A percentile compares a stretch with the other conserved stretches of the same genome.
Conservation (phyloP, 1,284 basidiomycete species). For the Cerioporus squamosus region DNA sequence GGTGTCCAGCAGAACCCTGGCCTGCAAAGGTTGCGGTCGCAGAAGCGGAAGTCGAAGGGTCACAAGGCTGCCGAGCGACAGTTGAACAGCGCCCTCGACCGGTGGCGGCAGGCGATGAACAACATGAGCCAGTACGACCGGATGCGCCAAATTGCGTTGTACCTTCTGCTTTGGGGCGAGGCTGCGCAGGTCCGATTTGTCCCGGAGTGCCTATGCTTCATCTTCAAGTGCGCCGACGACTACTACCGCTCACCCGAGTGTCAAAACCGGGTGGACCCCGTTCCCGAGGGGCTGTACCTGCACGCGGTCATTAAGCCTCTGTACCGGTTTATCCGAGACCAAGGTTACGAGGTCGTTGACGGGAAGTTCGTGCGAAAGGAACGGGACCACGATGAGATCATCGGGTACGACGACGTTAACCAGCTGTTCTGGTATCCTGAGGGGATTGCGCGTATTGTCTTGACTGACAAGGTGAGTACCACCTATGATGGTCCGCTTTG, state of each 20-base stretch:
- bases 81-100: slow-evolving; percentile 83
- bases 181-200: slow-evolving; percentile 98
- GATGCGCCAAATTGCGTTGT: slow-evolving; percentile 95
- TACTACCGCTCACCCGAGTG: slow-evolving; percentile 99
- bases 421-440: slow-evolving; percentile 33
- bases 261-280: slow-evolving; percentile 91
- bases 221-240: slow-evolving; percentile 99
- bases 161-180: slow-evolving; percentile 97
- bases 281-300: slow-evolving; percentile 96
- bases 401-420: slow-evolving; percentile 99
- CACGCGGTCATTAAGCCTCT: slow-evolving; percentile 92
- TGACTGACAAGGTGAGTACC: no score
- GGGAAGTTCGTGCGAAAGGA: slow-evolving; percentile 95
- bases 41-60: slow-evolving; percentile 46
- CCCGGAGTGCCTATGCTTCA: slow-evolving; percentile 97
- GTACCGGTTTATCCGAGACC: slow-evolving; percentile 97
- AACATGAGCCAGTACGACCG: slow-evolving; percentile 99
- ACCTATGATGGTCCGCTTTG: no score
- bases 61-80: slow-evolving; percentile 84
- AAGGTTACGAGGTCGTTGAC: slow-evolving; percentile 96
- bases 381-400: slow-evolving; percentile 92
- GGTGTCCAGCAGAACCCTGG: slow-evolving; percentile 93
- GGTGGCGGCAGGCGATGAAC: slow-evolving; percentile 99
- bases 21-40: slow-evolving; percentile 75
- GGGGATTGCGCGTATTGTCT: no score